These are phyloP conservation scores for Linum lewisii DNA, from an alignment of 345 rosid species.

Conservation along the genomic window DNA sequence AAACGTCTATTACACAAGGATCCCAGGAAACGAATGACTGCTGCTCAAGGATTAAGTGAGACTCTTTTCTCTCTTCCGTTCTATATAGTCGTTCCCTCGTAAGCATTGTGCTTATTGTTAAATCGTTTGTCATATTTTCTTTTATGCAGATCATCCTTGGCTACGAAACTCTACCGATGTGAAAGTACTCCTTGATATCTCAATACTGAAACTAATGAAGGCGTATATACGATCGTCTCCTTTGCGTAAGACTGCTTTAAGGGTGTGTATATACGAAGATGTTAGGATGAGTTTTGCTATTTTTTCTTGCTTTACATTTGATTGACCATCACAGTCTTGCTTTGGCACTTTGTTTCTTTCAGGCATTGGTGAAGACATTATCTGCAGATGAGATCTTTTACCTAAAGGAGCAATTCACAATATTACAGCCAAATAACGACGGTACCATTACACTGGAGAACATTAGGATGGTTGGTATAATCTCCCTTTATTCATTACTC, in stretches of 20 bases:
- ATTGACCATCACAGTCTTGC: not conserved
- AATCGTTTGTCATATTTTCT: slow-evolving; percentile 8
- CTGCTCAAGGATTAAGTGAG: slow-evolving; percentile 91
- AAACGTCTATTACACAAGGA: slow-evolving; percentile 71
- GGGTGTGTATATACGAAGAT: slow-evolving; percentile 35
- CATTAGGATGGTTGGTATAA: slow-evolving; percentile 44
- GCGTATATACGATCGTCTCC: slow-evolving; percentile 75
- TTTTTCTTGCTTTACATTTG: slow-evolving; percentile 2
- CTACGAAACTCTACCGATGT: slow-evolving; percentile 34
- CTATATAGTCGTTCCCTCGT: slow-evolving; percentile 5
- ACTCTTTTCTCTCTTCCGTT: slow-evolving; percentile 11
- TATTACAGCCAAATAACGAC: slow-evolving; percentile 57
- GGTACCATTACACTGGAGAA: slow-evolving; percentile 62
- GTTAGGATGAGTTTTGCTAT: not conserved
- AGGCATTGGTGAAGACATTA: slow-evolving; percentile 88
- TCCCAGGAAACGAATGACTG: slow-evolving; percentile 82
- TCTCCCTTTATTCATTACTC: not conserved
- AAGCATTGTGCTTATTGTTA: slow-evolving; percentile 7
- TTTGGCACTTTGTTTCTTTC: slow-evolving; percentile 18
- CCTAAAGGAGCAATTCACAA: slow-evolving; percentile 64
- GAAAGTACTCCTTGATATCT: slow-evolving; percentile 69
- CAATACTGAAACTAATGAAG: slow-evolving; percentile 62
- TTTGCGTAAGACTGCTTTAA: slow-evolving; percentile 83
- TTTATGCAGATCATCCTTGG: slow-evolving; percentile 89
- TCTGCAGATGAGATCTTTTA: slow-evolving; percentile 51